Evolutionary conservation across 208 protist genomes (phyloP).

Genomic region (Leishmania tarentolae): DNA sequence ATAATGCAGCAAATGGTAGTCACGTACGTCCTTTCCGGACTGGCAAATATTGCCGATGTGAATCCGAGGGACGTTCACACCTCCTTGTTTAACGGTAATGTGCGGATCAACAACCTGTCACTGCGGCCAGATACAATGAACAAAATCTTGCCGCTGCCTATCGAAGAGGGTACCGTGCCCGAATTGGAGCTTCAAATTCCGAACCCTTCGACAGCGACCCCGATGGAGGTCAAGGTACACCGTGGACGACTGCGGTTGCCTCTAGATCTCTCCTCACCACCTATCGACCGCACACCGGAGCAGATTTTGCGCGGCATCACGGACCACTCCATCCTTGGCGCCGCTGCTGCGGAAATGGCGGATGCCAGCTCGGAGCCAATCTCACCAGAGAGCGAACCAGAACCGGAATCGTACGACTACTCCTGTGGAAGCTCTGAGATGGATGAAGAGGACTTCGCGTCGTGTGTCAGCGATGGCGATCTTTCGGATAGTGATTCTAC

Average conservation of each 20-base stretch:
- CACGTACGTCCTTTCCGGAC: constrained; percentile 63
- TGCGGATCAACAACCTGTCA: constrained; percentile 55
- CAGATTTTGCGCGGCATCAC: constrained; percentile 62
- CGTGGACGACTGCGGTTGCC: constrained; percentile 36
- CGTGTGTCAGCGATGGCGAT: constrained; percentile 67
- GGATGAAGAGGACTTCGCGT: constrained; percentile 55
- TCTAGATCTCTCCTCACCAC: constrained; percentile 32
- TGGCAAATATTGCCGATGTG: constrained; percentile 80
- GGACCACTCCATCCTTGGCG: constrained; percentile 53
- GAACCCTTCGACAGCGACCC: constrained; percentile 49
- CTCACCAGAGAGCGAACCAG: constrained; percentile 13
- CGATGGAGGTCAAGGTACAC: constrained; percentile 45
- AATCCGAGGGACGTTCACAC: constrained; percentile 65
- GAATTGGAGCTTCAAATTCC: constrained; percentile 69
- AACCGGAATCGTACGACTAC: constrained; percentile 13
- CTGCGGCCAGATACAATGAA: constrained; percentile 63
- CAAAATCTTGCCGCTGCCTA: constrained; percentile 54
- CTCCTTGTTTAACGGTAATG: constrained; percentile 48
- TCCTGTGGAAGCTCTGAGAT: constrained; percentile 16
- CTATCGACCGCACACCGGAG: constrained; percentile 43
- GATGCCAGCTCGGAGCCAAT: constrained; percentile 19
- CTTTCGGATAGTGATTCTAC: constrained; percentile 31
- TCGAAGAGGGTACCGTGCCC: constrained; percentile 53
- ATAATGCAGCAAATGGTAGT: constrained; percentile 69
- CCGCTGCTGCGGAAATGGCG: constrained; percentile 1